Evolutionary conservation across 148 eudicot species (phyloP), one percentile per base, ranked within the genome.

Genomic region (Rhododendron ferrugineum): DNA sequence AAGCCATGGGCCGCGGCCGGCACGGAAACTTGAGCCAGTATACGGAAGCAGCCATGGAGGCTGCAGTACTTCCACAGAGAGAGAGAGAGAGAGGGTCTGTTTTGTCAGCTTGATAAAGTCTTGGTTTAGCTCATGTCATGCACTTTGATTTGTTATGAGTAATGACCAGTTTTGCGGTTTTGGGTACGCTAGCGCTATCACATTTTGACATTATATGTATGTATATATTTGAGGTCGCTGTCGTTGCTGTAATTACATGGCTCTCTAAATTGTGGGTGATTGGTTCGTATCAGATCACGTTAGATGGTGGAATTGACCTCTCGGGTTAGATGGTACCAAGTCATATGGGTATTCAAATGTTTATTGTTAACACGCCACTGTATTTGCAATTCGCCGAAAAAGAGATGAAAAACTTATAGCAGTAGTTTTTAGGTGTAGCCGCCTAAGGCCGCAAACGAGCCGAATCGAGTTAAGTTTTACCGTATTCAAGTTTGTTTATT

Each of bases 31-130:
- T 37, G 52, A n/a, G 11, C 40, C 18, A 52, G 30, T 36, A 78
- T 9, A 37, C 42, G 15, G 85, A 81, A 60, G 36, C 42, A 54
- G 84, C 81, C 81, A 79, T 81, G 81, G 68, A 47, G 80, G 28
- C 47, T 8, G 49, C 23, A 40, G 42, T 40, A 40, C 44, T 42
- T 76, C 46, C 4, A 37, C 76, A 64, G 78, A 66, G 66, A 73
- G 78, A 70, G 75, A 70, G 36, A 62, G 72, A 40, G 22, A 23
- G 37, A 11, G 56, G 22, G 56, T n/a, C 80, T 44, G 52, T 78
- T 44, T 78, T 23, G 58, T n/a, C 81, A 47, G 60, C 81, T 79
- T 28, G 28, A 79, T 14, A 78, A 79, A 46, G 81, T 79, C 81
- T 11, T 14, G 5, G 14, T 44, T 73, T 40, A 20, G 81, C 32